phyloP scores from a whole-genome alignment of 2,329 filamentous ascomycete genomes.

The Sclerotiophoma versabilis region DNA sequence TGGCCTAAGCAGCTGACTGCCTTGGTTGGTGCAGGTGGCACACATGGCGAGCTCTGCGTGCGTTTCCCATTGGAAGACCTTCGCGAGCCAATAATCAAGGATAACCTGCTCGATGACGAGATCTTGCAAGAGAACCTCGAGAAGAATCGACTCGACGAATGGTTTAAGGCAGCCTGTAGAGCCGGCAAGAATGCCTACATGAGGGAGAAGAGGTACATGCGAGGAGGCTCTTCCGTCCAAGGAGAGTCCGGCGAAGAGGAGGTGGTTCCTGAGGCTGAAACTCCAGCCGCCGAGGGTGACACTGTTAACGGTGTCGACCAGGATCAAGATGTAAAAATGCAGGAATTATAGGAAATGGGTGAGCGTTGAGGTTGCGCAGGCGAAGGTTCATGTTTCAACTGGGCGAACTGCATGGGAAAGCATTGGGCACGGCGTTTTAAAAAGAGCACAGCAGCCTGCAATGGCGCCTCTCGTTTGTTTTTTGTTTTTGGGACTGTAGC shows the following conservation, averaged over 20 bases:
- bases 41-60: constrained; percentile 65
- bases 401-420: constrained; percentile 29
- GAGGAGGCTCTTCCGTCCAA: constrained; percentile 12
- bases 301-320: constrained; percentile 30
- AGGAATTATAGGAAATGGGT: constrained; percentile 29
- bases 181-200: constrained; percentile 47
- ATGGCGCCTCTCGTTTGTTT: constrained; percentile 18
- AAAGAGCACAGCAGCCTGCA: constrained; percentile 20
- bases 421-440: constrained; percentile 39
- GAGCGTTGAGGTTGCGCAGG: constrained; percentile 11
- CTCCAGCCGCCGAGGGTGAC: constrained; percentile 30
- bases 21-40: constrained; percentile 56
- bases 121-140: constrained; percentile 70
- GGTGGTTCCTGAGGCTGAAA: constrained; percentile 15
- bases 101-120: constrained; percentile 76
- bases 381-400: constrained; percentile 22
- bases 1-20: constrained; percentile 32
- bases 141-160: constrained; percentile 72
- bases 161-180: constrained; percentile 61
- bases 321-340: constrained; percentile 44
- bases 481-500: neutral
- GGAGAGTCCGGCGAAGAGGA: constrained; percentile 13
- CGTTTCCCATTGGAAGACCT: constrained; percentile 63
- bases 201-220: constrained; percentile 25
- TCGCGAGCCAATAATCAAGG: constrained; percentile 71